Evolutionary conservation across 202 grass and related monocot species (phyloP).

Genomic region (Zoysia matrella): DNA sequence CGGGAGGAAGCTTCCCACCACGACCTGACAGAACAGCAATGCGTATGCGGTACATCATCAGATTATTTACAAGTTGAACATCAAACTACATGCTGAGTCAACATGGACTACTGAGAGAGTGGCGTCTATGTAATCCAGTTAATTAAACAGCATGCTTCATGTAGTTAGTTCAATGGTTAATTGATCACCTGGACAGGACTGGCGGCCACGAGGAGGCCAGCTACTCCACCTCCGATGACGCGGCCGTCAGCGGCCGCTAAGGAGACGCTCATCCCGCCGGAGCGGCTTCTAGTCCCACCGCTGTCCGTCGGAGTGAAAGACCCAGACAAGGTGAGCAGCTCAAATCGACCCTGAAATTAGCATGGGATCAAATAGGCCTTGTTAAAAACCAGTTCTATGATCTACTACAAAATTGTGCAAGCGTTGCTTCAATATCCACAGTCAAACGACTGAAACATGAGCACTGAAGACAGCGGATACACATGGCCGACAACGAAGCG

Average conservation of each 20-base stretch:
- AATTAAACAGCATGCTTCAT: conserved; percentile 17
- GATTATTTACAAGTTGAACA: too few relatives aligned
- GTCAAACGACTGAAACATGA: neutral
- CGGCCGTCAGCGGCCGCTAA: conserved; percentile 69
- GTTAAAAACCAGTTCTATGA: neutral
- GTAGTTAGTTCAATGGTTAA: neutral
- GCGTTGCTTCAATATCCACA: neutral
- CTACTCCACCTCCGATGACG: conserved; percentile 72
- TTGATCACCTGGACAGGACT: conserved; percentile 70
- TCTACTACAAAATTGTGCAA: neutral
- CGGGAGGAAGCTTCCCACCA: conserved; percentile 79
- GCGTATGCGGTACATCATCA: neutral
- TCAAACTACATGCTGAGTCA: neutral
- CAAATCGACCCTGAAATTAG: conserved; percentile 65
- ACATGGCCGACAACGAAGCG: neutral
- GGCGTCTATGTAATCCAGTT: neutral
- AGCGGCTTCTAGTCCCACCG: conserved; percentile 63
- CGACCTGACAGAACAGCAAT: conserved; percentile 42
- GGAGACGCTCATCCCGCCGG: conserved; percentile 81
- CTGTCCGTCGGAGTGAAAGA: conserved; percentile 72
- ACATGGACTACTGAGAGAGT: neutral
- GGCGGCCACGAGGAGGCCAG: conserved; percentile 75
- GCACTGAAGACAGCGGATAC: neutral
- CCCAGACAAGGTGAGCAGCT: conserved; percentile 73
- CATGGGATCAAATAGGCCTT: neutral